phyloP scores from a whole-genome alignment of 225 moss, liverwort and hornwort genomes.

The Pleurozium schreberi region DNA sequence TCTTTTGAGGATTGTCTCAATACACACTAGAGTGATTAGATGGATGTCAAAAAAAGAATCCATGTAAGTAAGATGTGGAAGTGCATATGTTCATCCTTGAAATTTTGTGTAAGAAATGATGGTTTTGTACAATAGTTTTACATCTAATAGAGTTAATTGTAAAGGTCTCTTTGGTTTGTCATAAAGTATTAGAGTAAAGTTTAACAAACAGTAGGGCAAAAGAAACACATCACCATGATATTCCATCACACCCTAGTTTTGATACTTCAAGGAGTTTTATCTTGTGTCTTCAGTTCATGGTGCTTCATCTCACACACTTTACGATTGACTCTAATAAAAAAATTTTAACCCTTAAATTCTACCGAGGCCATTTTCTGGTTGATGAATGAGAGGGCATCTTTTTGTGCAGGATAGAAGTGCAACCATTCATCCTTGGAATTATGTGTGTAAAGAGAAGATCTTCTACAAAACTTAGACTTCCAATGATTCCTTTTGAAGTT shows the following conservation, averaged over 20 bases:
- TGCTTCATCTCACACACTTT: not conserved
- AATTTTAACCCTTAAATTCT: too few species aligned
- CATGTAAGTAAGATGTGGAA: too few species aligned
- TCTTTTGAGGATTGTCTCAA: too few species aligned
- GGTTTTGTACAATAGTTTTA: not conserved
- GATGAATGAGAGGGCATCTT: too few species aligned
- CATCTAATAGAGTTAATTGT: not conserved
- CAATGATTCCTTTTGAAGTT: too few species aligned
- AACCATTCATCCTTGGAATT: too few species aligned
- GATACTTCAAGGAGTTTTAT: not conserved
- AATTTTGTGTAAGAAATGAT: not conserved
- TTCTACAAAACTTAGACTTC: too few species aligned
- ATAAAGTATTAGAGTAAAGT: accelerated
- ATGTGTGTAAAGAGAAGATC: too few species aligned
- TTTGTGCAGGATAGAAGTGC: too few species aligned
- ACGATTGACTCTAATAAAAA: not conserved
- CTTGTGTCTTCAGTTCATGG: too few species aligned
- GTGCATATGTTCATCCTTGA: not conserved
- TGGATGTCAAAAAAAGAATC: not conserved
- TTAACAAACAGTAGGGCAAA: not conserved
- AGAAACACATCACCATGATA: not conserved
- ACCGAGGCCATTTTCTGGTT: too few species aligned
- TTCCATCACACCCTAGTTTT: not conserved
- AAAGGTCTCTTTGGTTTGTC: not conserved
- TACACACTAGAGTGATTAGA: too few species aligned